Base-by-base conservation (phyloP, 2,329 filamentous ascomycete genomes). In the Aspergillus bombycis region DNA sequence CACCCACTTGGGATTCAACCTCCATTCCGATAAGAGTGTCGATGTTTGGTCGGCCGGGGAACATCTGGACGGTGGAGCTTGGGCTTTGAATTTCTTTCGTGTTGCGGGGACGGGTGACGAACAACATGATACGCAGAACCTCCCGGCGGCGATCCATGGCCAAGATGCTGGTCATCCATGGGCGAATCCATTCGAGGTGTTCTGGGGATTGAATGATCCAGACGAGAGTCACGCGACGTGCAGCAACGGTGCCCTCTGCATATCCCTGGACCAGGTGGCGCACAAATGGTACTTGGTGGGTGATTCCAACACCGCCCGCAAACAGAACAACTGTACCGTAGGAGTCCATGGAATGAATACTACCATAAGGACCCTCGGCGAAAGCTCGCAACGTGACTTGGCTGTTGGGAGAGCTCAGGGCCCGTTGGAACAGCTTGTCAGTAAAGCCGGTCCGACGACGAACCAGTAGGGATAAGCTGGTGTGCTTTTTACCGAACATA, bases 191-290 rank as follows among this genome's bases (percentile, higher is more conserved):
- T 77, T 97, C 93, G 9, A 98, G 86, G 62, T 94, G 89, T 72
- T 97, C 91, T 43, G 91, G 90, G 61, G 93, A 92, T 65, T 95
- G 92, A 67, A 98, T 91, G 73, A 97, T 90, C 95, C 95, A 98
- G 64, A 97, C 88, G 9, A 98, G 87, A 1, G 90, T 92, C 54
- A 98, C 81, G 46, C 90, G 88, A 58, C 93, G 89, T 4, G 92
- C 93, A 5, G 94, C 93, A 43, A 93, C 88, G 1, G 89, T 93
- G 63, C 88, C 87, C 0, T 87, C 82, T 60, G 88, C 87, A 77
- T 86, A 90, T 4, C 90, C 90, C 60, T 88, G 81, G 63, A 94
- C 85, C 5, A 94, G 82, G 58, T 95, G 90, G 61, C 89, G 89
- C 10, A 97, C 86, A 77, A 96, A 96, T 38, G 93, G 92, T 34